phyloP scores from a whole-genome alignment of 2,329 filamentous ascomycete genomes.

The Talaromyces albobiverticillius region DNA sequence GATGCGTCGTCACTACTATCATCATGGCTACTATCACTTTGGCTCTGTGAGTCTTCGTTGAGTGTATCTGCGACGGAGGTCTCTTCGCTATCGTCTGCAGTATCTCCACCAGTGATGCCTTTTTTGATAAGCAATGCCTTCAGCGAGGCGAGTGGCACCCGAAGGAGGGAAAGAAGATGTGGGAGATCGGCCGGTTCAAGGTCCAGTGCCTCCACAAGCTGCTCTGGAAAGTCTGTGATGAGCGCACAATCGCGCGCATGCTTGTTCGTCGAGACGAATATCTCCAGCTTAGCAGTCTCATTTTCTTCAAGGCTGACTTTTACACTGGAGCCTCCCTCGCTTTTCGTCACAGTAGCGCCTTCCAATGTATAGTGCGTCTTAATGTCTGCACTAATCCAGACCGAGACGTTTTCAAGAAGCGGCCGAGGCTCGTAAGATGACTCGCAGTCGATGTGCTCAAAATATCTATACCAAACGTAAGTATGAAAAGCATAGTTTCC shows the following conservation, averaged over 20 bases:
- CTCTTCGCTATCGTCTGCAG: slow-evolving; percentile 4
- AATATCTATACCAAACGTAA: slow-evolving; percentile 8
- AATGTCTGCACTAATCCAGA: slow-evolving; percentile 9
- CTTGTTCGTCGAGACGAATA: slow-evolving; percentile 8
- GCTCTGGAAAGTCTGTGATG: slow-evolving; percentile 5
- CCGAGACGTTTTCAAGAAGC: slow-evolving; percentile 7
- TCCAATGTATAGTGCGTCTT: slow-evolving; percentile 8
- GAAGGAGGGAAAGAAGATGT: background rate
- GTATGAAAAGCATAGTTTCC: slow-evolving; percentile 1
- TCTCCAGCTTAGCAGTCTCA: background rate
- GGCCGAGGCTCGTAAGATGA: slow-evolving; percentile 5
- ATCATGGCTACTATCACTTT: background rate
- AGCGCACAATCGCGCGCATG: slow-evolving; percentile 8
- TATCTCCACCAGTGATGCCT: slow-evolving; percentile 1
- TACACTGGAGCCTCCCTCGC: slow-evolving; percentile 7
- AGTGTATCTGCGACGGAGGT: background rate
- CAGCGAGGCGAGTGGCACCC: slow-evolving; percentile 2
- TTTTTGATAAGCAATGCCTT: slow-evolving; percentile 6
- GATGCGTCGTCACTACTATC: slow-evolving; percentile 4
- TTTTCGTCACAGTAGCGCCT: slow-evolving; percentile 2
- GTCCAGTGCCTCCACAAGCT: slow-evolving; percentile 7
- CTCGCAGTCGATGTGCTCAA: slow-evolving; percentile 5
- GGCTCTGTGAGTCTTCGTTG: slow-evolving; percentile 1
- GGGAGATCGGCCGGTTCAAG: slow-evolving; percentile 1
- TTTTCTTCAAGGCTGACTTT: slow-evolving; percentile 4